Base-by-base conservation (phyloP, 164 flowering plant species). In the Vitis vinifera region DNA sequence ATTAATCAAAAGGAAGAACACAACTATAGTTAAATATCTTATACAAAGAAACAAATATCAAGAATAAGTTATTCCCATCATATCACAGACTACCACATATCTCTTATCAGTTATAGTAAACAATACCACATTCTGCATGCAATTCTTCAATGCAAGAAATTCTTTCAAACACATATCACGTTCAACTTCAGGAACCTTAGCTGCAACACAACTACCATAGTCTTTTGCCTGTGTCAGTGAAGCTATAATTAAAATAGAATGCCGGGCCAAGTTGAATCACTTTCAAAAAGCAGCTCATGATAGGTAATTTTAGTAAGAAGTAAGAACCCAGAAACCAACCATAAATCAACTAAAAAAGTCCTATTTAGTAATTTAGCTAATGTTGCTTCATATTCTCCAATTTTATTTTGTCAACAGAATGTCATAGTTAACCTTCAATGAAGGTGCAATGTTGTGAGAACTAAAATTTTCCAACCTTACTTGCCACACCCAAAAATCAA, bases 161-260 rank as follows among this genome's bases (percentile, higher is more conserved):
- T 94, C 95, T 79, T 94, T 91, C 74, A 86, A 69, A 73, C 99
- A 92, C 97, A 92, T 91, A 75, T 92, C 91, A 29, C 81, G 90
- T 72, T 94, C 97, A 77, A 94, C 85, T 80, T 87, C 84, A 48
- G 95, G 97, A 79, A 94, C 88, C 79, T 89, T 92, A 63, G 83
- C 83, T 12, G 95, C 90, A 70, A 94, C 88, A 76, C 99, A 94
- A 73, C 86, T 78, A 30, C 99, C 97, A 62, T 92, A 94, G 10
- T 83, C 86, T 81, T 88, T 90, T 59, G 92, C 93, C 99, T 94
- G 77, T 59, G 77, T 63, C 10, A 55, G 11, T 16, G 10, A 11
- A 9, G 44, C 8, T 55, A 65, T 10, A 27, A 55, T 9, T 48
- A 44, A 67, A 60, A 37, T 51, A 59, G 27, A 23, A 23, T 23